These are phyloP conservation scores for Euryodendron excelsum DNA, from an alignment of 148 eudicot genomes.

Conservation along the genomic window DNA sequence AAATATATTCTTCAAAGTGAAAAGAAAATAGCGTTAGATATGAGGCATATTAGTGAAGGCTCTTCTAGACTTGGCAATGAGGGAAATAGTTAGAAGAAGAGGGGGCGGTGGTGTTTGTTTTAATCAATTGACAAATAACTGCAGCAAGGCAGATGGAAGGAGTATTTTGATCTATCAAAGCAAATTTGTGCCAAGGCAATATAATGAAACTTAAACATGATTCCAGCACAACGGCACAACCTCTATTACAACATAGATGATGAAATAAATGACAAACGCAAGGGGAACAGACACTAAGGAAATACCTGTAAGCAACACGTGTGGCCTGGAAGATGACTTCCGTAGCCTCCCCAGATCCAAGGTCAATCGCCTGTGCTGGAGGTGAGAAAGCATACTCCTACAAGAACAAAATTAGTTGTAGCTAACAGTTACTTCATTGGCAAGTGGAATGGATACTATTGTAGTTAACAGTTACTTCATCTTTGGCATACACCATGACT, in stretches of 20 bases:
- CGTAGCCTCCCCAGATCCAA: slow-evolving; percentile 83
- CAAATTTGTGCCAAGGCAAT: not conserved
- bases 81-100: too few relatives aligned
- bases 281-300: not conserved
- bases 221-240: not conserved
- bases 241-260: not conserved
- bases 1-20: not conserved
- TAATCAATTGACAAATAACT: not conserved
- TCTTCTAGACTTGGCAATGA: too few relatives aligned
- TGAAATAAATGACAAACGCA: slow-evolving; percentile 4
- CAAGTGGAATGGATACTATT: not conserved
- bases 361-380: slow-evolving; percentile 89
- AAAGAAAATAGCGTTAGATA: not conserved
- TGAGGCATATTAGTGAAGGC: not conserved
- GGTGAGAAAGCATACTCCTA: slow-evolving; percentile 98
- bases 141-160: not conserved
- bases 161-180: not conserved
- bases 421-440: not conserved
- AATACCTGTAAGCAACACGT: slow-evolving; percentile 98
- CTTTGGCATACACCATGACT: not conserved
- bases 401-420: slow-evolving; percentile 13
- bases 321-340: slow-evolving; percentile 88
- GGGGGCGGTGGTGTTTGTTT: too few relatives aligned
- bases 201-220: not conserved
- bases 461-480: not conserved